These are phyloP conservation scores for Erigeron canadensis DNA, from an alignment of 129 eudicot species.

Conservation along the genomic window DNA sequence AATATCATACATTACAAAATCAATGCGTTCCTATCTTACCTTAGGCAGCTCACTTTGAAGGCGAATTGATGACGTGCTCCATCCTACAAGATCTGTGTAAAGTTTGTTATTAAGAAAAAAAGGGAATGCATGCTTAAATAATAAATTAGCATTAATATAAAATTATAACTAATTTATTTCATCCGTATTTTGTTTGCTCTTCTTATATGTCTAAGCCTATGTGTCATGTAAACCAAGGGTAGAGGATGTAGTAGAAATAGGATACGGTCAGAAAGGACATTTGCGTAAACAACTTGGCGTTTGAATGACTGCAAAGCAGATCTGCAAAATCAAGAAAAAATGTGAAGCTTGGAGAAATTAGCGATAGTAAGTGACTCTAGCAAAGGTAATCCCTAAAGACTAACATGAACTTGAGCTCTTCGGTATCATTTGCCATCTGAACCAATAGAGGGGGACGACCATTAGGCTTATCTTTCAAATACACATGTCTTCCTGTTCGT, in stretches of 20 bases:
- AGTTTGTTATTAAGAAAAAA: conserved; percentile 37
- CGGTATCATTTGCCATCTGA: conserved; percentile 64
- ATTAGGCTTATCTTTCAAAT: conserved; percentile 51
- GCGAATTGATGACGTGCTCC: conserved; percentile 85
- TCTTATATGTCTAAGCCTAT: background rate
- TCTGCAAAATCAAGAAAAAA: conserved; percentile 38
- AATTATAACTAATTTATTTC: conserved; percentile 14
- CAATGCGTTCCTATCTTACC: conserved; percentile 33
- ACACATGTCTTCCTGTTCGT: conserved; percentile 77
- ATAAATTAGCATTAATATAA: background rate
- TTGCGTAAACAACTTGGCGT: conserved; percentile 83
- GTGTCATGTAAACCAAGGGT: background rate
- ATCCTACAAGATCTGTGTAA: conserved; percentile 73
- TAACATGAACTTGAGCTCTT: conserved; percentile 78
- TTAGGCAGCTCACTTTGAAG: conserved; percentile 60
- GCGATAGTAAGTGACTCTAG: conserved; percentile 4
- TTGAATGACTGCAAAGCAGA: conserved; percentile 82
- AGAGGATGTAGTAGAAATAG: conserved; percentile 22
- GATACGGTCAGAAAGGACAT: conserved; percentile 83
- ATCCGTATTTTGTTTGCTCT: background rate
- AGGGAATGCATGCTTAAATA: background rate
- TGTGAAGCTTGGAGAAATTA: conserved; percentile 4
- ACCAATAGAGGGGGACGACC: conserved; percentile 81
- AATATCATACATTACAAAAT: background rate
- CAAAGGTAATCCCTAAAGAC: conserved; percentile 26